Evolutionary conservation across 768 basidiomycete genomes (phyloP), one percentile per base, ranked within the genome.

Genomic region (Boletus subparvulus): DNA sequence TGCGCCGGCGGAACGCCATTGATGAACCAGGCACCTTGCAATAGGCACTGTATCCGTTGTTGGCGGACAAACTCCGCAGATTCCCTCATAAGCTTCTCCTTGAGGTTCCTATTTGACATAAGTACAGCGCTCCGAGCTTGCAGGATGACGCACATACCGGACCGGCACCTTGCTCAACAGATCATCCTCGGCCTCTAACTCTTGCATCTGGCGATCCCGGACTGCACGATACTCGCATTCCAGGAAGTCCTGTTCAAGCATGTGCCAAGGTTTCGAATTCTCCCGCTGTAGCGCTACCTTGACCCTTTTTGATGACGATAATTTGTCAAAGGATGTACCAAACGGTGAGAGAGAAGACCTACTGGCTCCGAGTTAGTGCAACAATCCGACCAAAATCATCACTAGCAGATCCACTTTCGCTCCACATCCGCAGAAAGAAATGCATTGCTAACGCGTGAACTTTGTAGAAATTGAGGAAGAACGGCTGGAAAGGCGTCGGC

Each of bases 391-490:
- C 77, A 61, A 94, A 92, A 72, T 96, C 94, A 19, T 78, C 85
- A 13, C 71, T 65, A 4, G 87, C 84, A 1, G 94, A 89, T 13
- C 87, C 86, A 64, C 89, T 90, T 69, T 96, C 94, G 62, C 80
- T 83, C 92, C 92, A 96, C 85, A 96, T 93, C 35, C 91, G 83
- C n/a, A 92, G 74, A 73, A 95, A 95, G 76, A 95, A 94, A 45
- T 83, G 83, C 4, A 87, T 84, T 6, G 89, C 88, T n/a, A 94
- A 75, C 11, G 80, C 76, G 70, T 97, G 94, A 6, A 93, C 86
- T 60, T 81, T 85, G 67, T 82, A 80, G 66, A 94, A 91, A 62
- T 90, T 90, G 60, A 95, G 79, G 74, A 95, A 90, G 74, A 93
- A 92, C 0, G 92, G 92, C 59, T 90, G 86, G 69, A 91, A 93